Percentiles rank a stretch among this genome's conserved stretches.
phyloP scores from a whole-genome alignment of 306 rosid genomes.

The Cercis canadensis region DNA sequence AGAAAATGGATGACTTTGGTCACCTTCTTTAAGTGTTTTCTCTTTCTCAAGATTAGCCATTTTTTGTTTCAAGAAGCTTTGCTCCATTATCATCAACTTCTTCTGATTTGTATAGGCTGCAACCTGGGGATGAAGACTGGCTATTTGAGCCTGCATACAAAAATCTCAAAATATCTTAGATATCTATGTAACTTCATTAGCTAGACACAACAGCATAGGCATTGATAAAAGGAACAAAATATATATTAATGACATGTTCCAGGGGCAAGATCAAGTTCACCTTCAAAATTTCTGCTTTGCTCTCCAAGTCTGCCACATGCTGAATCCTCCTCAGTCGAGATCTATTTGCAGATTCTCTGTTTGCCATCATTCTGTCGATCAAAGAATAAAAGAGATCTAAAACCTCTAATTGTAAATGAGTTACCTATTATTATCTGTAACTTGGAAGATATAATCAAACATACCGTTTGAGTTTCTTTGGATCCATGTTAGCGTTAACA shows the following conservation, averaged over 20 bases:
- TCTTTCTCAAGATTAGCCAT: conserved; percentile 13
- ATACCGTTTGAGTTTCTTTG: conserved; percentile 44
- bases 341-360: conserved; percentile 9
- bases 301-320: conserved; percentile 3
- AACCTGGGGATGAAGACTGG: conserved; percentile 40
- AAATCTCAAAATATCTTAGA: neutral
- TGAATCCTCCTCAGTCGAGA: neutral
- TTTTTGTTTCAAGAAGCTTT: conserved; percentile 33
- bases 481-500: conserved; percentile 22
- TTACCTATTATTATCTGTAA: too few species aligned
- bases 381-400: neutral
- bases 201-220: neutral
- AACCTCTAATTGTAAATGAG: neutral
- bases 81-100: conserved; percentile 40
- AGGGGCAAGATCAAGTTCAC: neutral
- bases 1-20: neutral
- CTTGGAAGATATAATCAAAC: neutral
- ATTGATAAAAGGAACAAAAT: neutral
- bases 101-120: conserved; percentile 30
- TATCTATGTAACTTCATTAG: too few species aligned
- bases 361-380: neutral
- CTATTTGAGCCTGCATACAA: conserved; percentile 49
- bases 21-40: conserved; percentile 42
- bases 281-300: neutral
- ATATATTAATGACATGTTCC: neutral